phyloP scores from a whole-genome alignment of 495 filamentous ascomycete genomes.

The Peziza echinospora region DNA sequence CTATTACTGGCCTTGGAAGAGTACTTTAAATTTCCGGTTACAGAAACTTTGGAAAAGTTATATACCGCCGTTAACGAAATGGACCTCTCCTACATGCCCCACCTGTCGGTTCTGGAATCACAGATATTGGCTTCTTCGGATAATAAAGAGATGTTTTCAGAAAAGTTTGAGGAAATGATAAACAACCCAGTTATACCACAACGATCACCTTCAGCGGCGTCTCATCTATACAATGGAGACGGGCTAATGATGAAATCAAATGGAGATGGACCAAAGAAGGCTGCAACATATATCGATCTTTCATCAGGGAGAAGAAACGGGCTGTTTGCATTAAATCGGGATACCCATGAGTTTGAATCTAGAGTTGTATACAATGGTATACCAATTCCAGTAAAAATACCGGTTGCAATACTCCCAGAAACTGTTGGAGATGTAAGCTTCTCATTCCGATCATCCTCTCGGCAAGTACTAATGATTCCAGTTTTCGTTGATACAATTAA shows the following conservation, averaged over 20 bases:
- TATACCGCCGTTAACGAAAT: slow-evolving; percentile 88
- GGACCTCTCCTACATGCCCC: slow-evolving; percentile 89
- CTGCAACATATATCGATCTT: slow-evolving; percentile 18
- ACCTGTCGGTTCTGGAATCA: slow-evolving; percentile 59
- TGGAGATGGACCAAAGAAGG: slow-evolving; percentile 5
- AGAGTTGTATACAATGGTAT: slow-evolving; percentile 87
- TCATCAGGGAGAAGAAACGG: slow-evolving; percentile 14
- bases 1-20: slow-evolving; percentile 88
- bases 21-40: slow-evolving; percentile 82
- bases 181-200: slow-evolving; percentile 21
- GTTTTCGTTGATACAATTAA: slow-evolving; percentile 91
- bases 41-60: slow-evolving; percentile 70
- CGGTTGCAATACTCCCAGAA: slow-evolving; percentile 77
- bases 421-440: slow-evolving; percentile 55
- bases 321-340: slow-evolving; percentile 27
- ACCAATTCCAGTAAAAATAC: slow-evolving; percentile 87
- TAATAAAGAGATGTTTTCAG: slow-evolving; percentile 86
- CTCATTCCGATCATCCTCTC: slow-evolving; percentile 1
- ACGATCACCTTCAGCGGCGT: slow-evolving; percentile 10
- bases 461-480: slow-evolving; percentile 5
- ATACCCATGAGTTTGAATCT: slow-evolving; percentile 94
- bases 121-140: slow-evolving; percentile 75
- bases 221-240: neutral
- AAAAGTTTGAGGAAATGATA: slow-evolving; percentile 83
- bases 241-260: slow-evolving; percentile 1